phyloP scores from a whole-genome alignment of 208 protist genomes.

The Crithidia mellificae region DNA sequence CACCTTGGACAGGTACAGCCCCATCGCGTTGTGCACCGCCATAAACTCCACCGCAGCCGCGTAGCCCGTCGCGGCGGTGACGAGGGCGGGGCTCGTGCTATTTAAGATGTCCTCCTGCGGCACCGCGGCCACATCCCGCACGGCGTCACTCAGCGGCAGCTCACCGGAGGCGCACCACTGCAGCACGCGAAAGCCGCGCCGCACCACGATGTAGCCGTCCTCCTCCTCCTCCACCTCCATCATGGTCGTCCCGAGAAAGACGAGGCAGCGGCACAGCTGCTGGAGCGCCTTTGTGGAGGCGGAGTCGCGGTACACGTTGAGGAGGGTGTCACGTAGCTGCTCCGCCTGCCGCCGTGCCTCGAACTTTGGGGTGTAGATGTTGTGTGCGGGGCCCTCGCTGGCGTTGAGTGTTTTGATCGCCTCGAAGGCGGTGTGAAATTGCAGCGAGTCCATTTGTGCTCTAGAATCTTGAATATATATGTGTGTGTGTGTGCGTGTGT shows the following conservation, averaged over 20 bases:
- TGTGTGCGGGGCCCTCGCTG: slow-evolving; percentile 68
- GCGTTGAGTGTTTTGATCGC: slow-evolving; percentile 55
- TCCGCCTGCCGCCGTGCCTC: slow-evolving; percentile 64
- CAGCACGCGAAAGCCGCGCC: slow-evolving; percentile 54
- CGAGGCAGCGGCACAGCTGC: slow-evolving; percentile 70
- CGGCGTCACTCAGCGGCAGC: slow-evolving; percentile 14
- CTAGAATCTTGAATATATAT: too few relatives aligned
- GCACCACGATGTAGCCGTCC: slow-evolving; percentile 53
- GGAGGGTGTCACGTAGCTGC: slow-evolving; percentile 59
- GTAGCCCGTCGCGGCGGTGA: slow-evolving; percentile 25
- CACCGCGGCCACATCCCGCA: slow-evolving; percentile 28
- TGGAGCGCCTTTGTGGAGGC: slow-evolving; percentile 35
- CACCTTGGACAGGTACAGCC: slow-evolving; percentile 64
- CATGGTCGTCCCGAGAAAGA: slow-evolving; percentile 72
- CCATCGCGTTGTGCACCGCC: slow-evolving; percentile 73
- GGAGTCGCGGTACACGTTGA: slow-evolving; percentile 53
- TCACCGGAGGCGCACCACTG: slow-evolving; percentile 39
- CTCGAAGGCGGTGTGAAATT: slow-evolving; percentile 52
- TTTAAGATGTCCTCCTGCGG: slow-evolving; percentile 49
- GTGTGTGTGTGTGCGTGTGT: too few relatives aligned
- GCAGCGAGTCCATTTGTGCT: slow-evolving; percentile 45
- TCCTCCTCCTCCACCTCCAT: slow-evolving; percentile 79
- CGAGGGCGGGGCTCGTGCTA: slow-evolving; percentile 1
- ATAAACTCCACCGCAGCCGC: slow-evolving; percentile 59
- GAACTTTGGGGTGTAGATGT: slow-evolving; percentile 81